Evolutionary conservation across 1,284 basidiomycete genomes (phyloP).

Genomic region (Apiotrichum gamsii): DNA sequence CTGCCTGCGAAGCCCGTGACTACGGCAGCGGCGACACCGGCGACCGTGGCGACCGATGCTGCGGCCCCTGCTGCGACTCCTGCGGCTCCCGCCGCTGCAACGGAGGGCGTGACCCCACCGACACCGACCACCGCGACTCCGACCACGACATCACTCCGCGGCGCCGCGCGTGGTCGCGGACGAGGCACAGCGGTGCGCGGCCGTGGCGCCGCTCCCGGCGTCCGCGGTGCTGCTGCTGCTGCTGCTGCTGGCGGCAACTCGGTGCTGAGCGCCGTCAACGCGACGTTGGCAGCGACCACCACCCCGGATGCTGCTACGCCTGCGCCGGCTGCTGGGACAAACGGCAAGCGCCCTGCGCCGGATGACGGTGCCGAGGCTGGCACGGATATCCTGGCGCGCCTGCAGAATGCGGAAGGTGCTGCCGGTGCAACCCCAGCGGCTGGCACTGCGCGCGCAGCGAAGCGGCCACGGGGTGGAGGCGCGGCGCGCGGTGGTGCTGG

Average conservation of each 20-base stretch:
- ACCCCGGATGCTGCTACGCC: not conserved
- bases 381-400: conserved; percentile 10
- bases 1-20: not conserved
- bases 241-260: not conserved
- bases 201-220: conserved; percentile 4
- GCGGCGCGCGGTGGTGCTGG: conserved; percentile 6
- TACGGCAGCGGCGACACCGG: conserved; percentile 2
- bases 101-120: too few relatives aligned
- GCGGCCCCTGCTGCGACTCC: not conserved
- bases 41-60: not conserved
- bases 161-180: conserved; percentile 2
- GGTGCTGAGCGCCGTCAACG: conserved; percentile 34
- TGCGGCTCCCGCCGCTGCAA: too few relatives aligned
- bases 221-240: conserved; percentile 2
- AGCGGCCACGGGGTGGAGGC: conserved; percentile 11
- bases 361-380: conserved; percentile 7
- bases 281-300: conserved; percentile 20
- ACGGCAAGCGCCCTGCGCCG: conserved; percentile 14
- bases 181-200: conserved; percentile 7
- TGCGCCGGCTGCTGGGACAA: not conserved
- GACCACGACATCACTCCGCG: not conserved
- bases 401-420: not conserved
- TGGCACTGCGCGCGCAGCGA: conserved; percentile 8
- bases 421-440: not conserved
- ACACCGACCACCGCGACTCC: not conserved